phyloP scores from a whole-genome alignment of 2,329 filamentous ascomycete species.

The Macrophomina phaseolina region DNA sequence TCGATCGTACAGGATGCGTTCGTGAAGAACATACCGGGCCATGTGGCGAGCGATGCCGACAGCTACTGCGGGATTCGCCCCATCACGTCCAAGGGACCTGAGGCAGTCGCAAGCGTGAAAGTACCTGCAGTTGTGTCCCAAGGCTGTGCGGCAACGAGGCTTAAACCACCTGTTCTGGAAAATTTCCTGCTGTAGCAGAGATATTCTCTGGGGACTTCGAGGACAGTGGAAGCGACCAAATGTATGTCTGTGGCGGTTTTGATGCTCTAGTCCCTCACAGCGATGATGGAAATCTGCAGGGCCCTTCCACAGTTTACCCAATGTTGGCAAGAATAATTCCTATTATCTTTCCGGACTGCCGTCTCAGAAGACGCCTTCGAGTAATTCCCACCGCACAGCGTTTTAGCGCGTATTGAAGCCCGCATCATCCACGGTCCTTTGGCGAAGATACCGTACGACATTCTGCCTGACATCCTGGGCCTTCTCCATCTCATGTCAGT shows the following conservation, averaged over 20 bases:
- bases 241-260: neutral
- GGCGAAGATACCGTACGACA: too few species aligned
- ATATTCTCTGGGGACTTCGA: neutral
- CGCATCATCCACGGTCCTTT: too few species aligned
- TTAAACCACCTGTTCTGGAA: neutral
- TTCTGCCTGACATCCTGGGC: too few species aligned
- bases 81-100: neutral
- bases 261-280: neutral
- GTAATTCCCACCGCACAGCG: too few species aligned
- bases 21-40: neutral
- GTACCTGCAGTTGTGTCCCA: neutral
- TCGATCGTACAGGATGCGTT: neutral
- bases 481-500: too few species aligned
- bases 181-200: neutral
- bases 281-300: neutral
- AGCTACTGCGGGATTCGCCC: neutral
- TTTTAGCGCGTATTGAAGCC: too few species aligned
- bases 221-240: neutral
- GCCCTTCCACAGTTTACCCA: neutral
- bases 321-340: neutral
- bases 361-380: too few species aligned
- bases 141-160: neutral
- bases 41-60: neutral
- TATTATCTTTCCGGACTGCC: neutral
- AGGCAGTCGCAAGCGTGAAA: neutral